Percentiles rank a stretch among this genome's conserved stretches.
phyloP scores from a whole-genome alignment of 2,329 filamentous ascomycete genomes.

The Aspergillus oerlinghausenensis region DNA sequence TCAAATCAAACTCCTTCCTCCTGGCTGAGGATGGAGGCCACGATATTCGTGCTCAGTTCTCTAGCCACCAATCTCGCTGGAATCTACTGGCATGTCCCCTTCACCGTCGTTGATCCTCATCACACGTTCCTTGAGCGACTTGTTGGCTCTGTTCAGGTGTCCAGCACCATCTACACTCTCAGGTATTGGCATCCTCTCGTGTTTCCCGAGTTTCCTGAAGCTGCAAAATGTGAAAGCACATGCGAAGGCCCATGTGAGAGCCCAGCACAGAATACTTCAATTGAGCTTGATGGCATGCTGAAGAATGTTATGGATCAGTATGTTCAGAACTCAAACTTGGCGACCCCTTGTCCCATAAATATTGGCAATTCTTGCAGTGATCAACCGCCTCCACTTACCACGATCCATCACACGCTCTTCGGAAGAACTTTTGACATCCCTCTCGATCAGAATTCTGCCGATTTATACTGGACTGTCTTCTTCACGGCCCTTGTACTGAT shows the following conservation, averaged over 20 bases:
- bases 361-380: background rate
- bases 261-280: background rate
- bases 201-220: slow-evolving; percentile 1
- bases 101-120: slow-evolving; percentile 14
- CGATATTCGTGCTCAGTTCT: slow-evolving; percentile 10
- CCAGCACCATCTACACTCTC: slow-evolving; percentile 12
- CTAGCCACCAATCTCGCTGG: slow-evolving; percentile 16
- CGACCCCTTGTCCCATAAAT: background rate
- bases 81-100: slow-evolving; percentile 15
- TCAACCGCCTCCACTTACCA: background rate
- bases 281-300: background rate
- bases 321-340: background rate
- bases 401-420: background rate
- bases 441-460: background rate
- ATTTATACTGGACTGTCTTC: background rate
- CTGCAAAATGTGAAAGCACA: background rate
- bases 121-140: slow-evolving; percentile 14
- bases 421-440: background rate
- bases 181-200: background rate
- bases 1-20: background rate
- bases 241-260: too few species aligned
- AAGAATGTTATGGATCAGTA: background rate
- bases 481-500: background rate
- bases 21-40: slow-evolving; percentile 10
- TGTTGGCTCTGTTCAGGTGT: slow-evolving; percentile 16